phyloP scores from a whole-genome alignment of 129 eudicot genomes.

The Logfia minima region DNA sequence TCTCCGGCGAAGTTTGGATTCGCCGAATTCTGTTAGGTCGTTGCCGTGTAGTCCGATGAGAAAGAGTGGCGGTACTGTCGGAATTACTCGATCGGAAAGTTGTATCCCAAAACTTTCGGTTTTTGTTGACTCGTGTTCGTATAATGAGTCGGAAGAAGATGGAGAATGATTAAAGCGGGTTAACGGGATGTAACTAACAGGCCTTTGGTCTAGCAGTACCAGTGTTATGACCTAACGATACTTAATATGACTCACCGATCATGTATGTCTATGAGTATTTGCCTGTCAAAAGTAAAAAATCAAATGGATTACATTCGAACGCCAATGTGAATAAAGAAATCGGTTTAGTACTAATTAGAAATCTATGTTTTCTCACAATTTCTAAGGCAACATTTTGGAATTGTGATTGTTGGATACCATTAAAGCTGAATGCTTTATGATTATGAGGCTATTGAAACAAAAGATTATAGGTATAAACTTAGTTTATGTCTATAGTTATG shows the following conservation, averaged over 20 bases:
- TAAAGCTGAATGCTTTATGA: background rate
- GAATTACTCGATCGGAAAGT: slow-evolving; percentile 55
- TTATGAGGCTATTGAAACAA: background rate
- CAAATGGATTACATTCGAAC: background rate
- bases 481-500: no score
- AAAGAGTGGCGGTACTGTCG: background rate
- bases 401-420: background rate
- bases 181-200: background rate
- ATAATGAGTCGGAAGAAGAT: slow-evolving; percentile 32
- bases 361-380: background rate
- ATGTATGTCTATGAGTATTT: background rate
- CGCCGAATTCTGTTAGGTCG: slow-evolving; percentile 58
- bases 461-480: no score
- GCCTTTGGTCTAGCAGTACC: background rate
- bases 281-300: background rate
- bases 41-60: slow-evolving; percentile 60
- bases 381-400: background rate
- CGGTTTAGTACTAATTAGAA: background rate
- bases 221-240: no score
- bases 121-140: slow-evolving; percentile 38
- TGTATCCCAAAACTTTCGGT: slow-evolving; percentile 50
- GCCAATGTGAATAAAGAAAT: background rate
- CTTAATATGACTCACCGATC: background rate
- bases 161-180: slow-evolving; percentile 22
- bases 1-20: slow-evolving; percentile 62